phyloP scores from a whole-genome alignment of 2,329 filamentous ascomycete species.

The Didymella arachidicola region DNA sequence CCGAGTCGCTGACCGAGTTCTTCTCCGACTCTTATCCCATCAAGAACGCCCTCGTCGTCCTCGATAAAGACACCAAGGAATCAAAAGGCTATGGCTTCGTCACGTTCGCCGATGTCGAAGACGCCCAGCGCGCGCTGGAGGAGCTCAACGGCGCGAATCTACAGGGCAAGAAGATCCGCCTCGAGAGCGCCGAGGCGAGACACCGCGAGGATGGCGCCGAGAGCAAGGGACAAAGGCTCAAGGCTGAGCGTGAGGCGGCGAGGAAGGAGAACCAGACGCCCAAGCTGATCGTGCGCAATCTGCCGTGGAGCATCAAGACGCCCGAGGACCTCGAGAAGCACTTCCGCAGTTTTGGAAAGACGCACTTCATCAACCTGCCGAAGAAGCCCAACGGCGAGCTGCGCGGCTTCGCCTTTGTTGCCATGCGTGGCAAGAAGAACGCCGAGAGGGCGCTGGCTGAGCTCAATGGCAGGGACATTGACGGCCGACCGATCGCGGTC shows the following conservation, averaged over 20 bases:
- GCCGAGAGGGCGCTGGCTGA: constrained; percentile 85
- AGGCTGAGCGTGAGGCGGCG: constrained; percentile 72
- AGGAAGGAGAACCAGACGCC: constrained; percentile 73
- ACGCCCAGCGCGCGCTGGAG: constrained; percentile 80
- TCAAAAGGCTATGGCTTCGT: constrained; percentile 97
- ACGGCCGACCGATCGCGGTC: constrained; percentile 87
- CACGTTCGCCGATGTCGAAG: constrained; percentile 92
- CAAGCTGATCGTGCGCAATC: constrained; percentile 87
- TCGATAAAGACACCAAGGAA: constrained; percentile 82
- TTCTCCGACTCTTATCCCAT: constrained; percentile 95
- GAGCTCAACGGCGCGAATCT: constrained; percentile 81
- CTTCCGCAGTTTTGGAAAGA: constrained; percentile 88
- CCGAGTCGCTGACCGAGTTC: constrained; percentile 81
- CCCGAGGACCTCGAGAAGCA: constrained; percentile 79
- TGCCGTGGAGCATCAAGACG: constrained; percentile 95
- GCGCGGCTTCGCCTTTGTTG: constrained; percentile 91
- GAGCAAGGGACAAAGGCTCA: constrained; percentile 60
- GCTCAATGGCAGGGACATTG: constrained; percentile 88
- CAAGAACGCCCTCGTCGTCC: constrained; percentile 93
- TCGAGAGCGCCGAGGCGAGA: constrained; percentile 88
- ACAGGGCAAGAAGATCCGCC: constrained; percentile 79
- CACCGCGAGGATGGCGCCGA: constrained; percentile 65
- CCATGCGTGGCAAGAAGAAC: constrained; percentile 86
- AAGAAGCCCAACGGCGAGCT: constrained; percentile 73
- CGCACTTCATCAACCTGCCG: constrained; percentile 86